Evolutionary conservation across 495 filamentous ascomycete species (phyloP).

Genomic region (Podospora sp.): DNA sequence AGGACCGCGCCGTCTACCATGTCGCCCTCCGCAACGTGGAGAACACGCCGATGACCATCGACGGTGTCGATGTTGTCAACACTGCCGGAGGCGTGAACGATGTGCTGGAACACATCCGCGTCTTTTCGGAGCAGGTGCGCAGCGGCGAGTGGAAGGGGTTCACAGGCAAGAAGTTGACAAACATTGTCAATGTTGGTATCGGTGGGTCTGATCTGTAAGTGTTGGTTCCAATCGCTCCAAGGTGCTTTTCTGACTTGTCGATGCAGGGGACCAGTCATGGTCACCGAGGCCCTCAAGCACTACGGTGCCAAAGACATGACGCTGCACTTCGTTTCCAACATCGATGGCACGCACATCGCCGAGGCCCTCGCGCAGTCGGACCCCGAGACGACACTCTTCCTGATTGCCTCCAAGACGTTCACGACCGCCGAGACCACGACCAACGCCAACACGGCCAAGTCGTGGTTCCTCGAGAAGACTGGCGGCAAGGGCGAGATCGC

Average conservation of each 20-base stretch:
- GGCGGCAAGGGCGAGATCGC: constrained; percentile 81
- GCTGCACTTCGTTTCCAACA: constrained; percentile 98
- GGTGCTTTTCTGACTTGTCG: background rate
- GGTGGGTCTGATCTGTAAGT: constrained; percentile 96
- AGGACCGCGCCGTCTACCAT: constrained; percentile 95
- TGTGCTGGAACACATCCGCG: constrained; percentile 95
- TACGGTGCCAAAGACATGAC: constrained; percentile 84
- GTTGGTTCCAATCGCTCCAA: background rate
- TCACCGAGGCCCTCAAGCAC: constrained; percentile 92
- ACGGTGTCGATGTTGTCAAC: constrained; percentile 94
- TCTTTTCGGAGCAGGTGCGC: constrained; percentile 91
- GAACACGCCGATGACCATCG: constrained; percentile 85
- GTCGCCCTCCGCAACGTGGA: constrained; percentile 85
- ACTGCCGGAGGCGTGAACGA: constrained; percentile 69
- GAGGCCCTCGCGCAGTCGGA: constrained; percentile 88
- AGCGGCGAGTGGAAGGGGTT: constrained; percentile 98
- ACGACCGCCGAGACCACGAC: constrained; percentile 96
- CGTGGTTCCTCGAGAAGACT: constrained; percentile 86
- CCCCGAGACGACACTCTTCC: constrained; percentile 96
- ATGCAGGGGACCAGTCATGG: constrained; percentile 91
- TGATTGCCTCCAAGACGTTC: constrained; percentile 98
- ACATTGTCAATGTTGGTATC: constrained; percentile 96
- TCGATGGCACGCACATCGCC: constrained; percentile 96
- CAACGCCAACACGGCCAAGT: constrained; percentile 95
- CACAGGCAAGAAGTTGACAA: constrained; percentile 96